These are phyloP conservation scores for Colletotrichum plurivorum DNA, from an alignment of 2,329 filamentous ascomycete genomes.

Conservation along the genomic window DNA sequence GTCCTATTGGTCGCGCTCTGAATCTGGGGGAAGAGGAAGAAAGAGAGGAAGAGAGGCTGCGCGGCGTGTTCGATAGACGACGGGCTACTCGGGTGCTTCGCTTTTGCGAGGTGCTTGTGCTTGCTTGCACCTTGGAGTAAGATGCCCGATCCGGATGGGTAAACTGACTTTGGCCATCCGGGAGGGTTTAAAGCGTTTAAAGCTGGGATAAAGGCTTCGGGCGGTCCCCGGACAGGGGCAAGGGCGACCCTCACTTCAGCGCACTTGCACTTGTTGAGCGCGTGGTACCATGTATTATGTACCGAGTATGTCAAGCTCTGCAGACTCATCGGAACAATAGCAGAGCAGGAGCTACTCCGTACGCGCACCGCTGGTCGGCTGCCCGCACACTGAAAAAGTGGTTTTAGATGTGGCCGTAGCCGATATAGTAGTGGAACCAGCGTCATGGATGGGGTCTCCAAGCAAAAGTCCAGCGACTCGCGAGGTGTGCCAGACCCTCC, in stretches of 20 bases:
- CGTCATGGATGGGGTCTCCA: conserved; percentile 27
- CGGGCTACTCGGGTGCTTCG: conserved; percentile 18
- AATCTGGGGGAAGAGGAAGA: background rate
- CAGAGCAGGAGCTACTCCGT: background rate
- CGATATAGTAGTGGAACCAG: conserved; percentile 33
- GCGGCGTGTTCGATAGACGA: background rate
- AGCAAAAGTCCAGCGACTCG: conserved; percentile 3
- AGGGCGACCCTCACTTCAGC: conserved; percentile 20
- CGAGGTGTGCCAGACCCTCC: background rate
- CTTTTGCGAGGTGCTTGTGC: background rate
- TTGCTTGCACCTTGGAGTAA: background rate
- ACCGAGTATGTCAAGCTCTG: no score
- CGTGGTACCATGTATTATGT: background rate
- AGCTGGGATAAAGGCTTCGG: conserved; percentile 32
- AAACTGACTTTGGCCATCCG: conserved; percentile 21
- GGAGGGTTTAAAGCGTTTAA: background rate
- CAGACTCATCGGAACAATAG: background rate
- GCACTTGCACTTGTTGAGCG: no score
- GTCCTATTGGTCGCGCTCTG: no score
- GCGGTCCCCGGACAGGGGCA: conserved; percentile 37
- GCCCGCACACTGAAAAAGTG: conserved; percentile 3
- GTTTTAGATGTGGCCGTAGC: conserved; percentile 37
- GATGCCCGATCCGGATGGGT: conserved; percentile 4
- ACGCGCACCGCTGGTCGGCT: no score
- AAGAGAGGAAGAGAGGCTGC: background rate